Conservation (phyloP, 192 early-diverging fungal species). For the Backusella tarrabulga region DNA sequence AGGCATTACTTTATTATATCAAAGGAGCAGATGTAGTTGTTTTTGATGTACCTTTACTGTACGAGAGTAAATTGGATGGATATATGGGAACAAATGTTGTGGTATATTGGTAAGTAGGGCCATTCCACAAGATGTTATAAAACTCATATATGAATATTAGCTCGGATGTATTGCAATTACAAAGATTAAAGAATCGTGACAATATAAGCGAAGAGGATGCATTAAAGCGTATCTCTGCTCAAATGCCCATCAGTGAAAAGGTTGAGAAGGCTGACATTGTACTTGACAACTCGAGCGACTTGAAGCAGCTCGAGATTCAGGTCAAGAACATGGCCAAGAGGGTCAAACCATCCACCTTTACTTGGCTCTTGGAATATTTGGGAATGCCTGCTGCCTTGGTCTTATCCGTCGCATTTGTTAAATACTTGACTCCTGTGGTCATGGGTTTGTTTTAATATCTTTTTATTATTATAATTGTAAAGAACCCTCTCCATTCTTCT, state of each 20-base stretch:
- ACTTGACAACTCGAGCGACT: conserved; percentile 77
- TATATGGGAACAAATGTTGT: conserved; percentile 75
- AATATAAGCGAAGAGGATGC: conserved; percentile 64
- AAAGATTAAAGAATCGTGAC: conserved; percentile 74
- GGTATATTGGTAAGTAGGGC: conserved; percentile 68
- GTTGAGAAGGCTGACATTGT: conserved; percentile 74
- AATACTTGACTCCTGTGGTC: neutral
- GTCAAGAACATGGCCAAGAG: conserved; percentile 24
- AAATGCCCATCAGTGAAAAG: conserved; percentile 84
- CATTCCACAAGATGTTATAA: conserved; percentile 32
- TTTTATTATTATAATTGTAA: neutral
- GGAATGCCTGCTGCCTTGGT: conserved; percentile 22
- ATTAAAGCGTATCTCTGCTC: conserved; percentile 68
- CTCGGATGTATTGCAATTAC: conserved; percentile 67
- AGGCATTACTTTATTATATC: conserved; percentile 68
- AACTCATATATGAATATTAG: conserved; percentile 38
- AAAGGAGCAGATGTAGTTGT: conserved; percentile 68
- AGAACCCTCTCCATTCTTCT: neutral
- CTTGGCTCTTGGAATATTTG: conserved; percentile 34
- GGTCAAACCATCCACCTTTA: conserved; percentile 20
- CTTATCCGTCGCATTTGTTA: conserved; percentile 2
- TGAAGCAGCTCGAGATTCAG: conserved; percentile 49
- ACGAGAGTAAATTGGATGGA: conserved; percentile 78
- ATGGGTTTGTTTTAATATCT: neutral
- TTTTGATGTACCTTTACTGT: conserved; percentile 91